phyloP scores from a whole-genome alignment of 192 early-diverging fungal species.

The Rhizophagus sp. region DNA sequence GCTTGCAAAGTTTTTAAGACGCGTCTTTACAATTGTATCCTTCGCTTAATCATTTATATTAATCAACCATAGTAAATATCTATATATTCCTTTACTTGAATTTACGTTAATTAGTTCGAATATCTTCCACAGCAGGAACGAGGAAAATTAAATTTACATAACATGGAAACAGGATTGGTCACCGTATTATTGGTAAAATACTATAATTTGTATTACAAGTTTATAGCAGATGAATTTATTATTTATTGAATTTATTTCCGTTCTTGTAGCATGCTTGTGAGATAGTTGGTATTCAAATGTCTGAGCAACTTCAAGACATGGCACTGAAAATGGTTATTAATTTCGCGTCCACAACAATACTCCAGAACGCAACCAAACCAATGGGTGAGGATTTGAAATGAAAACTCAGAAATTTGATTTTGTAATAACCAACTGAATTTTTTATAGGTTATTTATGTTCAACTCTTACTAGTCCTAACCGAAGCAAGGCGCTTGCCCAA shows the following conservation, averaged over 20 bases:
- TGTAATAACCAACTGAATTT: neutral
- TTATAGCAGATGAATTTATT: neutral
- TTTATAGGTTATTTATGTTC: slow-evolving; percentile 43
- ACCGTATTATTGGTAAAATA: slow-evolving; percentile 48
- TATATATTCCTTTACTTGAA: neutral
- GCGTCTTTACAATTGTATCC: slow-evolving; percentile 72
- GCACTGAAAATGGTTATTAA: slow-evolving; percentile 61
- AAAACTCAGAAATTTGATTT: neutral
- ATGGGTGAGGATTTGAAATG: slow-evolving; percentile 48
- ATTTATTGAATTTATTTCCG: neutral
- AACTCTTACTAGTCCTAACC: slow-evolving; percentile 42
- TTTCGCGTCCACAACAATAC: slow-evolving; percentile 56
- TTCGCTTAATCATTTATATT: neutral
- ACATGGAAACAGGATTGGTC: slow-evolving; percentile 49
- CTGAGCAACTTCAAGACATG: slow-evolving; percentile 61
- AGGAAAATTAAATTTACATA: slow-evolving; percentile 41
- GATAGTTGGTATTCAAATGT: slow-evolving; percentile 68
- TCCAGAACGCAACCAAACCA: slow-evolving; percentile 70
- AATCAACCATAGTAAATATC: neutral
- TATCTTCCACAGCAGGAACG: slow-evolving; percentile 71
- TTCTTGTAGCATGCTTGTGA: slow-evolving; percentile 61
- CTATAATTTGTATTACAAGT: neutral
- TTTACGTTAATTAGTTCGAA: slow-evolving; percentile 54
- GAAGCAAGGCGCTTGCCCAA: slow-evolving; percentile 46
- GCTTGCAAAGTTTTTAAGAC: slow-evolving; percentile 78